Base-by-base conservation (phyloP, 169 alveolate genomes). In the Cryptosporidium parvum region DNA sequence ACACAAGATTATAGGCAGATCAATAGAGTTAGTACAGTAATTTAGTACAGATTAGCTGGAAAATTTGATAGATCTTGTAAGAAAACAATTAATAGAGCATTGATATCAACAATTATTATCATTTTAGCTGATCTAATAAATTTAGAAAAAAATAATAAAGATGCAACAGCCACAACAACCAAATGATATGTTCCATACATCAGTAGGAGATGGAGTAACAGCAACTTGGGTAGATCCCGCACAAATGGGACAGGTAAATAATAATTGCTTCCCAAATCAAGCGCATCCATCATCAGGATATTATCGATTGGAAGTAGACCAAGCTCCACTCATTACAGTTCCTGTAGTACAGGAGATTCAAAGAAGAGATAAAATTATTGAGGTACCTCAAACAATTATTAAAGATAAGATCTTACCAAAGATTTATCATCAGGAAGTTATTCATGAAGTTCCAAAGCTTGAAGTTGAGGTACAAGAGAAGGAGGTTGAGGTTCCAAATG, bases 291-390 rank as follows among this genome's bases (percentile, higher is more conserved):
- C 58, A 7, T 58, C 80, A 35, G 89, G 89, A 21, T 80, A 80
- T 39, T 80, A 80, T 48, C 89, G 94, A 21, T 84, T 94, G 59
- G 93, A 94, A 69, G 97, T 94, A 44, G 97, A 94, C 85, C 97
- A 94, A 72, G 89, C 89, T 14, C 96, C 97, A 21, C 93, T 94
- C 44, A 92, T 94, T 86, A 92, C 93, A 61, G 94, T 94, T 45
- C 97, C 97, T 48, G 96, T 94, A 6, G 94, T 93, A 62, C 97
- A 94, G 70, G 97, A 94, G 65, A 93, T 93, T 69, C 94, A 93
- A 85, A 91, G 92, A 71, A 85, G 97, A 62, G 97, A 94, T 69
- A 93, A 91, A 84, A 93, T 91, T 70, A 92, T 94, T n/a, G 97
- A 94, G 70, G 92, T 92, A 16, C 95, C 95, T 21, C 94, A 93